Percentiles rank a stretch among this genome's conserved stretches.
These are phyloP conservation scores for Coccomyxa sp. DNA, from an alignment of 139 green algal genomes.

Conservation along the genomic window DNA sequence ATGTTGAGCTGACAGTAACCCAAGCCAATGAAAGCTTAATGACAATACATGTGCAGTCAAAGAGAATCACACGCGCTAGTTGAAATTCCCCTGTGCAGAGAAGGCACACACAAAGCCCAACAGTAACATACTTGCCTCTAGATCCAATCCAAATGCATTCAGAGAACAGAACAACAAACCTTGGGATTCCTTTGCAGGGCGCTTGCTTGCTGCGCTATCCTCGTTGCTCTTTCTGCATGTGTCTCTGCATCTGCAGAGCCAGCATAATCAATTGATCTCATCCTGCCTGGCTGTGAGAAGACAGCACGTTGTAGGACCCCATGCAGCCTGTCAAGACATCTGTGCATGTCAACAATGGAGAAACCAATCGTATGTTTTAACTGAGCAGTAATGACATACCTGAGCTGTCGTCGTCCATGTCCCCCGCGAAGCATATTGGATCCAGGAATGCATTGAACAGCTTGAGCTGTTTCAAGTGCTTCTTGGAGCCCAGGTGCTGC, in stretches of 20 bases:
- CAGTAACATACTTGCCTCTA: neutral
- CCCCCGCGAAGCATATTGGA: neutral
- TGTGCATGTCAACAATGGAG: neutral
- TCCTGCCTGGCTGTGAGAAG: neutral
- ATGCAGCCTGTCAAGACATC: neutral
- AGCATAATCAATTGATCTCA: neutral
- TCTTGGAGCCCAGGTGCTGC: neutral
- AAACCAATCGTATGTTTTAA: too few species aligned
- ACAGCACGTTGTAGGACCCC: neutral
- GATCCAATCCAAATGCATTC: too few species aligned
- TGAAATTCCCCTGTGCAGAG: neutral
- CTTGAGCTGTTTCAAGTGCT: neutral
- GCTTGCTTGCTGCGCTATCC: neutral
- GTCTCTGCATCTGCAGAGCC: neutral
- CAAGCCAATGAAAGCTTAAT: neutral
- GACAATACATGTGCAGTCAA: neutral
- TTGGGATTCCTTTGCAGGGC: neutral
- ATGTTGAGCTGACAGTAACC: neutral
- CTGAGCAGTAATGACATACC: neutral
- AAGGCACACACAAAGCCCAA: neutral
- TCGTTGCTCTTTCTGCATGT: neutral
- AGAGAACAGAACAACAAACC: neutral
- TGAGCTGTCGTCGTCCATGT: neutral
- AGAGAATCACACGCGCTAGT: neutral
- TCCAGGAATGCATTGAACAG: neutral